Percentiles rank a stretch among this genome's conserved stretches.
These are phyloP conservation scores for Dimocarpus longan DNA, from an alignment of 345 rosid genomes.

Conservation along the genomic window DNA sequence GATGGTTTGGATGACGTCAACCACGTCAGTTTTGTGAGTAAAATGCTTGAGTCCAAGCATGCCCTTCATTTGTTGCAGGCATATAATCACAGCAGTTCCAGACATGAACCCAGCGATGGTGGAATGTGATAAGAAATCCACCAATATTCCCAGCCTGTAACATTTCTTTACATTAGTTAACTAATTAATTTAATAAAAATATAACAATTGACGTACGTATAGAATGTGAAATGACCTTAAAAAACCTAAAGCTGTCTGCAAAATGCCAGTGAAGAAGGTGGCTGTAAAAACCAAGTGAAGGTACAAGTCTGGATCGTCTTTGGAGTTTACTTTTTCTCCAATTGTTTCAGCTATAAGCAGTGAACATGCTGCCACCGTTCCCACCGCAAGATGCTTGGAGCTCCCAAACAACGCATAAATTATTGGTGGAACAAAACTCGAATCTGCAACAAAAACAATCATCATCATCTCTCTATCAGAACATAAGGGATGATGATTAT, in stretches of 20 bases:
- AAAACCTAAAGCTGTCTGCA: constrained; percentile 62
- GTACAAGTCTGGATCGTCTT: constrained; percentile 56
- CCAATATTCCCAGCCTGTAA: constrained; percentile 72
- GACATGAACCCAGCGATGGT: constrained; percentile 95
- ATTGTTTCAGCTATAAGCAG: constrained; percentile 57
- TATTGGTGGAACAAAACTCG: constrained; percentile 86
- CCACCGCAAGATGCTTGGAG: constrained; percentile 83
- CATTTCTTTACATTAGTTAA: not conserved
- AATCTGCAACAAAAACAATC: constrained; percentile 44
- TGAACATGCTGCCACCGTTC: constrained; percentile 85
- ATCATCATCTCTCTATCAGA: not conserved
- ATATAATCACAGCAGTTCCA: constrained; percentile 77
- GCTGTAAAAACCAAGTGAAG: constrained; percentile 75
- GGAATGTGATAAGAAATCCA: constrained; percentile 88
- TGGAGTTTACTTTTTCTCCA: constrained; percentile 37
- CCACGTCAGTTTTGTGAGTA: constrained; percentile 70
- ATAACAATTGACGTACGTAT: not conserved
- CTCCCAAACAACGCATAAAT: constrained; percentile 80
- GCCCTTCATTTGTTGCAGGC: constrained; percentile 84
- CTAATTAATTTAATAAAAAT: not conserved
- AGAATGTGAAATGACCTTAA: constrained; percentile 45
- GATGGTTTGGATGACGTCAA: constrained; percentile 61
- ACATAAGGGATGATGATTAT: not conserved
- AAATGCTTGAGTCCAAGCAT: constrained; percentile 70
- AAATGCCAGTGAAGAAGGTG: constrained; percentile 75